Percentiles rank a stretch among this genome's conserved stretches.
These are phyloP conservation scores for Dinochytrium kinnereticum DNA, from an alignment of 371 early-diverging fungal genomes.

Conservation along the genomic window DNA sequence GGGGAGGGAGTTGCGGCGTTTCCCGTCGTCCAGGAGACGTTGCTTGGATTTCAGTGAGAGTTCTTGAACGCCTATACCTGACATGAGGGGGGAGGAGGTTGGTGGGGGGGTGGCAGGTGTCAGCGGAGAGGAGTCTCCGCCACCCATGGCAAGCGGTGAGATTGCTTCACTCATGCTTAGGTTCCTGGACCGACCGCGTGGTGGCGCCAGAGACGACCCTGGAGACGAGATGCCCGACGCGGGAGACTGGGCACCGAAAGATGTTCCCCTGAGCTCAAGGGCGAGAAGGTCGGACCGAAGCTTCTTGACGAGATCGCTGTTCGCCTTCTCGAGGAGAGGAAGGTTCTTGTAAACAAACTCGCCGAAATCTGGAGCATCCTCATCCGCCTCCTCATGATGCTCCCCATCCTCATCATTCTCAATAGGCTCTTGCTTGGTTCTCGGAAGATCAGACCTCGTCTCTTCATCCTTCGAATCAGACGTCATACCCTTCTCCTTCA, in stretches of 20 bases:
- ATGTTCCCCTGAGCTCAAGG: background rate
- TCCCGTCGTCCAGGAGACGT: constrained; percentile 30
- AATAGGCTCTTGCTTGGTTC: constrained; percentile 2
- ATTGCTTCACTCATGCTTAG: constrained; percentile 18
- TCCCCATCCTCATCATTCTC: background rate
- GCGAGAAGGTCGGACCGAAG: constrained; percentile 43
- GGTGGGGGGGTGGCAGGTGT: constrained; percentile 2
- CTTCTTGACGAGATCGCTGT: constrained; percentile 66
- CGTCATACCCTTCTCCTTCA: background rate
- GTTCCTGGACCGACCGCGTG: constrained; percentile 9
- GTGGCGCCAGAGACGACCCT: background rate
- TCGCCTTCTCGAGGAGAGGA: constrained; percentile 85
- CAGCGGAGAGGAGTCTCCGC: background rate
- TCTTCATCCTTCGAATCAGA: constrained; percentile 18
- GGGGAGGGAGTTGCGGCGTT: constrained; percentile 46
- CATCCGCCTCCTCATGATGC: constrained; percentile 17
- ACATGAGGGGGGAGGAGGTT: background rate
- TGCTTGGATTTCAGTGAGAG: constrained; percentile 14
- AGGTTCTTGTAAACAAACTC: constrained; percentile 91
- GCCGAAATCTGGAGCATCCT: constrained; percentile 77
- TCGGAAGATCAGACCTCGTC: background rate
- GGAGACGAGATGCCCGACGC: background rate
- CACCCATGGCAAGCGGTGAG: background rate
- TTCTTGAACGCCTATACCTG: background rate
- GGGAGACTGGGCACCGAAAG: background rate